Base-by-base conservation (phyloP, 306 rosid species). In the Sindora glabra region DNA sequence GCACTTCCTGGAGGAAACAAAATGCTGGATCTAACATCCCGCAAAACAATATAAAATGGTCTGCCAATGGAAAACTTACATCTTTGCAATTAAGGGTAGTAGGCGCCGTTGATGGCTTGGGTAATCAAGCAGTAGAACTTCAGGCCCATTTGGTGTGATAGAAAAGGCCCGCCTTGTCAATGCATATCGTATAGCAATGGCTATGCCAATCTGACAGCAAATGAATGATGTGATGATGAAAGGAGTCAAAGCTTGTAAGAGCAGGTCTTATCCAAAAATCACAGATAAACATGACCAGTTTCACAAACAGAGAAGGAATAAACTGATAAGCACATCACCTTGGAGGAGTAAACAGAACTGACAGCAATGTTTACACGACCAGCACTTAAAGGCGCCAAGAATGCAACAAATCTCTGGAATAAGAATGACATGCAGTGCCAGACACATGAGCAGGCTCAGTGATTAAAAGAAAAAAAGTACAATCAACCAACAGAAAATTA, bases 81-180 rank as follows among this genome's bases (percentile, higher is more conserved):
- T 74, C 63, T 83, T 91, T 8, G 98, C 98, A 62, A 91, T 92
- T 56, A 91, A 87, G 59, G 98, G 98, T 48, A 91, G 64, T 24
- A 85, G 86, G 42, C 98, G 87, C 15, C 69, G 74, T 57, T 85
- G 96, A 78, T 91, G 95, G 63, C 83, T 88, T 4, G 96, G 95
- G 83, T 88, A 91, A 74, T 88, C 97, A 30, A 91, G 95, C 73
- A 91, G 80, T 52, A 83, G 76, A 30, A 88, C 87, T 74, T 91
- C 98, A 27, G 89, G 86, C 50, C 68, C 95, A 19, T 81, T 79
- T 73, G 92, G 92, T 19, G 80, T 49, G 22, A 88, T 51, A 55
- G 96, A 91, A 72, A 91, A 91, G 18, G 96, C 96, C 62, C 72
- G 78, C 56, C 98, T 88, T 65, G 98, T 81, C 82, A 91, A 64